Base-by-base conservation (phyloP, 176 grass and related monocot genomes). In the Carex cristatella region DNA sequence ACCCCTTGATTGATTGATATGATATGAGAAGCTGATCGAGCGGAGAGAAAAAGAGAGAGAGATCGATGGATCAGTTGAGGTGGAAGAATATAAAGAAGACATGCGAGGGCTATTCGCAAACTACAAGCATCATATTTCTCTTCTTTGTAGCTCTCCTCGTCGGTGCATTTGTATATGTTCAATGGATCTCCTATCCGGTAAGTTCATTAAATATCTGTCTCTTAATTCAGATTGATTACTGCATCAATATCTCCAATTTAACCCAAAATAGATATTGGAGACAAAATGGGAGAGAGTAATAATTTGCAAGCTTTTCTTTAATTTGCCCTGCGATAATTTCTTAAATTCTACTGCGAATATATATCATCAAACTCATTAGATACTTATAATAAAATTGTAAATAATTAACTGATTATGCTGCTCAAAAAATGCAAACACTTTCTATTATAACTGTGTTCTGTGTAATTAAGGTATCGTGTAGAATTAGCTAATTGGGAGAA, bases 111-210 rank as follows among this genome's bases (percentile, higher is more conserved):
- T 49, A 60, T 35, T 90, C 68, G 9, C 65, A 79, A 19, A 71
- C 54, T 10, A 58, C 79, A 10, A 86, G 66, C 62, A 84, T 82
- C 38, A 77, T 91, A 37, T 38, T 80, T 55, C 23, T 85, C 81
- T 87, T 91, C 89, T 79, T 89, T 71, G 62, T 63, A 14, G 77
- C 76, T 3, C 49, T 86, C 10, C 65, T 94, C 69, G 57, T 88
- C 18, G 89, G 89, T 82, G 92, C 89, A 66, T 15, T 91, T 44
- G 62, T 85, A 56, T 87, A 74, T n/a, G 80, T 44, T 40, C 67
- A 9, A 74, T 93, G 87, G 89, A 81, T 91, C 60, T 90, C 80
- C 2, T 48, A 76, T 42, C 60, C 81, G 2, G 61, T 72, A 83
- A 86, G 80, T 49, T 23, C 23, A 23, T 23, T 51, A 51, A 10